phyloP scores from a whole-genome alignment of 2,329 filamentous ascomycete species.

The Hymenoscyphus fraxineus region DNA sequence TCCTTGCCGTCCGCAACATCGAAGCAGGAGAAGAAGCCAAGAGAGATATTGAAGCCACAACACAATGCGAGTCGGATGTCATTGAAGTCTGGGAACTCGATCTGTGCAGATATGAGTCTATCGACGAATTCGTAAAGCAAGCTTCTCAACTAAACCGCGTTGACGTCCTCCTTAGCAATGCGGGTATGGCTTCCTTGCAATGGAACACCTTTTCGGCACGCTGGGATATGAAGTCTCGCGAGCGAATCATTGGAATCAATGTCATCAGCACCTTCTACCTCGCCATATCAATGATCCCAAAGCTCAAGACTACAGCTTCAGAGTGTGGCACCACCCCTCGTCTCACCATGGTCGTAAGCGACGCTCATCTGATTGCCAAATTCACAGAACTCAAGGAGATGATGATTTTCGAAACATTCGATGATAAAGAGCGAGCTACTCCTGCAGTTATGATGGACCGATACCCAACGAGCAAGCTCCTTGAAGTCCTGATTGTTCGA shows the following conservation, averaged over 20 bases:
- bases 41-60: slow-evolving; percentile 32
- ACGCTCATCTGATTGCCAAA: neutral
- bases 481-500: slow-evolving; percentile 43
- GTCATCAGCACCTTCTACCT: slow-evolving; percentile 46
- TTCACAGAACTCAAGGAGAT: neutral
- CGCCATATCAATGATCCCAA: slow-evolving; percentile 42
- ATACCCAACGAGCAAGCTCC: slow-evolving; percentile 45
- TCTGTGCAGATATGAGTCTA: slow-evolving; percentile 14
- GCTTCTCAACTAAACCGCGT: neutral
- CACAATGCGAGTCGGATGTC: slow-evolving; percentile 8
- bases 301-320: slow-evolving; percentile 37
- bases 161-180: neutral
- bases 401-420: slow-evolving; percentile 9
- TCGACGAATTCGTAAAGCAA: slow-evolving; percentile 14
- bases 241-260: slow-evolving; percentile 43
- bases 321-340: slow-evolving; percentile 4
- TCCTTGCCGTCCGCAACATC: slow-evolving; percentile 38
- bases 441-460: slow-evolving; percentile 24
- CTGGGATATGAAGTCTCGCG: slow-evolving; percentile 14
- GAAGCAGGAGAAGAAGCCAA: slow-evolving; percentile 39
- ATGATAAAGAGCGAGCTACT: neutral
- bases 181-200: neutral
- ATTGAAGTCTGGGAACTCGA: slow-evolving; percentile 22
- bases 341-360: neutral
- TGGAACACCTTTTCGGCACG: slow-evolving; percentile 9